Evolutionary conservation across 2,329 filamentous ascomycete species (phyloP), one percentile per base, ranked within the genome.

Genomic region (Sclerotinia borealis): DNA sequence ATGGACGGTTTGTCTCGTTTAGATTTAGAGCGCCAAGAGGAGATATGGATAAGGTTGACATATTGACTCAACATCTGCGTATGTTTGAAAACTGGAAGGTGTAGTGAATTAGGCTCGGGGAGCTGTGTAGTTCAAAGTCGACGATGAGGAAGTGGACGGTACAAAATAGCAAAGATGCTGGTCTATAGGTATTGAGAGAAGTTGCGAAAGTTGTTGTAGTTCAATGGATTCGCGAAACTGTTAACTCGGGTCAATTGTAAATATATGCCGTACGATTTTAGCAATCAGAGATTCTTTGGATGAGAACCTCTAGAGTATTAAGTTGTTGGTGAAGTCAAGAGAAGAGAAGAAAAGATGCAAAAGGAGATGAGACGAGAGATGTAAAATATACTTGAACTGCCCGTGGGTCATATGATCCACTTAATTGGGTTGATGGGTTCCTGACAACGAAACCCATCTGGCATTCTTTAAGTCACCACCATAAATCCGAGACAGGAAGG

Each of bases 11-110:
- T 70, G 69, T 67, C 68, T 68, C 66, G 68, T 69, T 70, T 69
- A 43, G 68, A 68, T 71, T 71, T 71, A 69, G 64, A 71, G 60
- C 68, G 68, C 69, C 69, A 70, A 48, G 68, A 70, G 65, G 65
- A 68, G 65, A 72, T 70, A 67, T 72, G 70, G 61, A 70, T 70
- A 70, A 69, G 67, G 61, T 71, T 67, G 70, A 72, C 70, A 72
- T 72, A 72, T 56, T 71, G 69, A 71, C 66, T 70, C 66, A 70
- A 72, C 70, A 72, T 72, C 70, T 72, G 70, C 69, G 69, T 72
- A 69, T 64, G 39, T 54, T 64, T 39, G 39, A 29, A 19, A 15
- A 36, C 52, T 58, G 41, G 34, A 10, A 22, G 15, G 3, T 31
- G 51, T 56, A 31, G 31, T 43, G n/a, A 22, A 25, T 22, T 25